phyloP scores from a whole-genome alignment of 106 monocot genomes.

The Narthecium ossifragum region DNA sequence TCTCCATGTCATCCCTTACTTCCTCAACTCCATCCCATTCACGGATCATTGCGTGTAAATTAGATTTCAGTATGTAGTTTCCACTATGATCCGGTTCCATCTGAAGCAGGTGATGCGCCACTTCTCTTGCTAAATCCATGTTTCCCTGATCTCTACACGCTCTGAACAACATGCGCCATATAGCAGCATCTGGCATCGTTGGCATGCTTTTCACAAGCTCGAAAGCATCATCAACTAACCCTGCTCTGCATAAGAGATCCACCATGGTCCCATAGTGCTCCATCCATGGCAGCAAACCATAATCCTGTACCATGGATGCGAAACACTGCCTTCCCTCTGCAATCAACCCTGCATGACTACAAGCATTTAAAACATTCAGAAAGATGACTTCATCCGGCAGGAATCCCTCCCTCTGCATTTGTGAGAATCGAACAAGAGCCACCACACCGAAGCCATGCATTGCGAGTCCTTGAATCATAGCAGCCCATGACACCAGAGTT shows the following conservation, averaged over 20 bases:
- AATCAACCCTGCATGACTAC: constrained; percentile 22
- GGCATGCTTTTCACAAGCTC: constrained; percentile 20
- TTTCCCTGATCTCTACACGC: constrained; percentile 25
- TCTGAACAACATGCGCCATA: constrained; percentile 21
- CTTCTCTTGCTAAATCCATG: constrained; percentile 9
- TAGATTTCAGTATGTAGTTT: constrained; percentile 28
- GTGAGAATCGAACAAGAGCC: constrained; percentile 26
- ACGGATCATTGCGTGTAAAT: constrained; percentile 16
- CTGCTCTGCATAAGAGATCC: constrained; percentile 23
- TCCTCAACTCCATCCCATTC: constrained; percentile 22
- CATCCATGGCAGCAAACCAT: constrained; percentile 8
- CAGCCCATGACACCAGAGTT: constrained; percentile 23
- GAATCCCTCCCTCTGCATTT: constrained; percentile 36
- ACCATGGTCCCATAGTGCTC: constrained; percentile 32
- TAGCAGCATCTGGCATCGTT: constrained; percentile 19
- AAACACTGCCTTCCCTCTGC: constrained; percentile 20
- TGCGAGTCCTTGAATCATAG: constrained; percentile 27
- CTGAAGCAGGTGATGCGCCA: constrained; percentile 3
- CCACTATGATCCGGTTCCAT: constrained; percentile 25
- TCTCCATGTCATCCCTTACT: constrained; percentile 12
- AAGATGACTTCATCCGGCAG: constrained; percentile 21
- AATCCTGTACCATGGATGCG: constrained; percentile 21
- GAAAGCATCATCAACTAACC: constrained; percentile 13
- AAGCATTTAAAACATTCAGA: constrained; percentile 20
- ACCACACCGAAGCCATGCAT: constrained; percentile 26